phyloP scores from a whole-genome alignment of 75 land plant species.

The Sequoia sempervirens region DNA sequence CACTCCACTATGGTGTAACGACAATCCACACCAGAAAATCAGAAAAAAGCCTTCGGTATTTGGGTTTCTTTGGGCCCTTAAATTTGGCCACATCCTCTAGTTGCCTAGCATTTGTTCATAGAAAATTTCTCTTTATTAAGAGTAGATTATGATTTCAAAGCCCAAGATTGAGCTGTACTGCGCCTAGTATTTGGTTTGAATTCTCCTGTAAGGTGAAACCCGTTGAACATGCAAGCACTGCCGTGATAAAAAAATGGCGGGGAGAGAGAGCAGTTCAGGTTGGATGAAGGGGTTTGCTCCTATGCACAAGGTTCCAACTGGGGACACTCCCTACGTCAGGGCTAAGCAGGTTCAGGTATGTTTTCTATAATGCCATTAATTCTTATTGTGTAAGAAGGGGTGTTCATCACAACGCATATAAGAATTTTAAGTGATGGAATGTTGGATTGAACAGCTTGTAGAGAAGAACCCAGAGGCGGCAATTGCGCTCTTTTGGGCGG shows the following conservation, averaged over 20 bases:
- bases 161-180: not conserved
- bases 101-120: not conserved
- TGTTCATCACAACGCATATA: not conserved
- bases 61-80: not conserved
- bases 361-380: too few species aligned
- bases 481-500: slow-evolving; percentile 81
- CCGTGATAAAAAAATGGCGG: not conserved
- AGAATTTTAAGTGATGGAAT: not conserved
- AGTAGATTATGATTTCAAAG: not conserved
- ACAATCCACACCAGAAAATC: not conserved
- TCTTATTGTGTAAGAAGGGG: not conserved
- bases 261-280: not conserved
- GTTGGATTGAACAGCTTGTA: slow-evolving; percentile 39
- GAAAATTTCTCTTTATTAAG: too few species aligned
- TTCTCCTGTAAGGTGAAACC: too few species aligned
- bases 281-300: slow-evolving; percentile 39
- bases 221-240: too few species aligned
- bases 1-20: not conserved
- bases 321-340: slow-evolving; percentile 56
- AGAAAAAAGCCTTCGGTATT: not conserved
- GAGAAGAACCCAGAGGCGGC: slow-evolving; percentile 78
- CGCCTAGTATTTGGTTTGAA: too few species aligned
- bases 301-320: slow-evolving; percentile 56
- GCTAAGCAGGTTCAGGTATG: slow-evolving; percentile 64
- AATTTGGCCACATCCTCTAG: not conserved